Percentiles rank a stretch among this genome's conserved stretches.
Conservation (phyloP, 805 yeast genomes). For the Spathaspora sp. region DNA sequence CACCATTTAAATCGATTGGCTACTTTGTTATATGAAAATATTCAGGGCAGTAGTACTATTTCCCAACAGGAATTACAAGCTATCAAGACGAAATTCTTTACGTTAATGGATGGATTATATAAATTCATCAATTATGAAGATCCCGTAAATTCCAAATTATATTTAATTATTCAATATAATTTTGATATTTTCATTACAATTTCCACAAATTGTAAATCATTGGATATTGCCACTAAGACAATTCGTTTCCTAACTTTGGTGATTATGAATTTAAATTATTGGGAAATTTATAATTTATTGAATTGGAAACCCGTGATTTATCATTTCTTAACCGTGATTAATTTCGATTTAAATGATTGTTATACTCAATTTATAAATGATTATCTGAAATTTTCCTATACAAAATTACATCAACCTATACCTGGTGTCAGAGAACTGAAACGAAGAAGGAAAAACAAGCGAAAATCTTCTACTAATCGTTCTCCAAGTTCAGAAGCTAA, state of each 20-base stretch:
- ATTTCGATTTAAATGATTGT: constrained; percentile 39
- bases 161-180: constrained; percentile 33
- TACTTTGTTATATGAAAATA: constrained; percentile 18
- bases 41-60: constrained; percentile 10
- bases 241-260: constrained; percentile 36
- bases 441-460: constrained; percentile 1
- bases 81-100: constrained; percentile 21
- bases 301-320: constrained; percentile 41
- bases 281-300: constrained; percentile 41
- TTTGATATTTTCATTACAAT: constrained; percentile 36
- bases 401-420: constrained; percentile 15
- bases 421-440: constrained; percentile 8
- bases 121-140: constrained; percentile 18
- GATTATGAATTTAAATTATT: constrained; percentile 36
- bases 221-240: constrained; percentile 30
- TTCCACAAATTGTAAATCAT: constrained; percentile 22
- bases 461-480: neutral
- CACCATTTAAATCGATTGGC: constrained; percentile 34
- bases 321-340: constrained; percentile 35
- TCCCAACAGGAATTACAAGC: neutral
- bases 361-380: constrained; percentile 31
- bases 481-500: constrained; percentile 2
- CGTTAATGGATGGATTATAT: constrained; percentile 21
- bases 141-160: constrained; percentile 28
- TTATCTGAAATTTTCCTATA: constrained; percentile 25